Evolutionary conservation across 176 grass and related monocot species (phyloP), one percentile per base, ranked within the genome.

Genomic region (Aegilops sharonensis): DNA sequence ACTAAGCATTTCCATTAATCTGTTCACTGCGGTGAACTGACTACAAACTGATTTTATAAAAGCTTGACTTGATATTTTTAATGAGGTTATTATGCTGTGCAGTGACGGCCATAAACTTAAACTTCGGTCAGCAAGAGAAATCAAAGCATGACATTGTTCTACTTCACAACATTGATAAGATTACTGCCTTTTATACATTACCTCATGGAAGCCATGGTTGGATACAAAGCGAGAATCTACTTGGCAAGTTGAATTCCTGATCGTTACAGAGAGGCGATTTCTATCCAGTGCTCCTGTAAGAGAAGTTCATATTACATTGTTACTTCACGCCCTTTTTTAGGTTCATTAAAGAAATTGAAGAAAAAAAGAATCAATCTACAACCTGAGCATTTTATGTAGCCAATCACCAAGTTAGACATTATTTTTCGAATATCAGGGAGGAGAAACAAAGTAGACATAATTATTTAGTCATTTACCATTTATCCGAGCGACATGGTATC

Each of bases 121-220:
- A 45, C 4, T 23, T 78, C 4, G 9, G 71, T 74, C 47, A 76
- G 74, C 50, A 69, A 8, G 8, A 8, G 6, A 72, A 64, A n/a
- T 15, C 15, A 77, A 56, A 23, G 30, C 43, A 75, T 84, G 30
- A 6, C 37, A 34, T 24, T 27, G 5, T 74, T 74, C 71, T 17
- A 48, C 36, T 15, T 52, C 42, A 60, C 17, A 89, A 5, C 15
- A 43, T 11, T 18, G 11, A 25, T 48, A 81, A 52, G 10, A n/a
- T 15, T 42, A 32, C 60, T 14, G 37, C 24, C n/a, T 81, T 86
- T 84, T 21, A 84, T 80, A 54, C 32, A 61, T 91, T 95, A 98
- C 96, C 96, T 95, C 88, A 39, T 91, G 84, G 80, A 92, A 98
- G 48, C 92, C 96, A 79, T 95, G 88, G 65, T 98, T 95, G 65